phyloP scores from a whole-genome alignment of 2,329 filamentous ascomycete genomes.

The Lasiodiplodia theobromae region DNA sequence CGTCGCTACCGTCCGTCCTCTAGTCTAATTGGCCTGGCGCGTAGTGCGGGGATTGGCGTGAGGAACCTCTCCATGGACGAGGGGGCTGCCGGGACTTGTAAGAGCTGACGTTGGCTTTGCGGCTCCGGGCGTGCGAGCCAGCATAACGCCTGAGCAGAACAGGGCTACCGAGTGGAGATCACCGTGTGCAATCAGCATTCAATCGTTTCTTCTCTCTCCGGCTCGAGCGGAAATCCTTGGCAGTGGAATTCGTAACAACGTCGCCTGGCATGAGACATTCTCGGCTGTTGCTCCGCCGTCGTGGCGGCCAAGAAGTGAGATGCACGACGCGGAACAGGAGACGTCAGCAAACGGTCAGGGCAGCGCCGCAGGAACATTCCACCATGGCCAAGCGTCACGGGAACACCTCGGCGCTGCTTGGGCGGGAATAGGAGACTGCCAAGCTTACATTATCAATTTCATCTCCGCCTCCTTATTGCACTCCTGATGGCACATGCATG shows the following conservation, averaged over 20 bases:
- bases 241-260: neutral
- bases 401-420: neutral
- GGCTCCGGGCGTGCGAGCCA: constrained; percentile 1
- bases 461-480: constrained; percentile 10
- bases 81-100: neutral
- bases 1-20: neutral
- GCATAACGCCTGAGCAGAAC: neutral
- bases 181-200: constrained; percentile 2
- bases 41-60: neutral
- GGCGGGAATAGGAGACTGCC: constrained; percentile 19
- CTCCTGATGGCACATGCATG: neutral
- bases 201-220: neutral
- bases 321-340: neutral
- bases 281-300: neutral
- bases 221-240: constrained; percentile 19
- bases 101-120: constrained; percentile 18
- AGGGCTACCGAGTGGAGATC: neutral
- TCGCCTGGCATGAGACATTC: neutral
- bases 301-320: neutral
- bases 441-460: neutral
- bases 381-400: constrained; percentile 2
- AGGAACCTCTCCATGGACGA: neutral
- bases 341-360: neutral
- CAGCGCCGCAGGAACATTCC: neutral
- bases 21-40: neutral